Percentiles rank a stretch among this genome's conserved stretches.
These are phyloP conservation scores for Phoenix dactylifera DNA, from an alignment of 176 grass and related monocot species.

Conservation along the genomic window DNA sequence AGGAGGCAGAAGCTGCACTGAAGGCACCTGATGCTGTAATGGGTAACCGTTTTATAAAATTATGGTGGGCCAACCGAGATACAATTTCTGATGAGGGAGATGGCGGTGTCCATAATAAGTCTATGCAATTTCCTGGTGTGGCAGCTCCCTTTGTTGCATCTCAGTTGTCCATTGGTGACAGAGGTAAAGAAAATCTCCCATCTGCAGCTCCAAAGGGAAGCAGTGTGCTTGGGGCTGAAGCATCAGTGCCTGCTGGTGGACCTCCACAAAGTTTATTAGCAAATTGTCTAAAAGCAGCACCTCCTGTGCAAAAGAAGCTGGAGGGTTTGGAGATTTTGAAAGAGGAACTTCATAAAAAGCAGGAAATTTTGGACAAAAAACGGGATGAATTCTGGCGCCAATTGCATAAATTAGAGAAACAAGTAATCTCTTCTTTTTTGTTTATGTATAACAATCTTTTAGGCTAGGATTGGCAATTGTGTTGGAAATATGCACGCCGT, in stretches of 20 bases:
- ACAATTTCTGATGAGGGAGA: constrained; percentile 48
- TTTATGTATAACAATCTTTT: background rate
- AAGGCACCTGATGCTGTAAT: constrained; percentile 92
- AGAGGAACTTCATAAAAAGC: constrained; percentile 92
- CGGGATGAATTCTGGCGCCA: constrained; percentile 77
- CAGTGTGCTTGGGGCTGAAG: constrained; percentile 39
- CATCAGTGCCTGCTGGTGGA: constrained; percentile 22
- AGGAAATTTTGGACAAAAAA: constrained; percentile 83
- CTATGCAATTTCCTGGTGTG: constrained; percentile 12
- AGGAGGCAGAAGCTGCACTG: constrained; percentile 92
- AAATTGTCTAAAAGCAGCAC: constrained; percentile 33
- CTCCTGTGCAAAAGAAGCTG: constrained; percentile 49
- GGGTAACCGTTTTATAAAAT: constrained; percentile 95
- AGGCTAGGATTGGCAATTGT: background rate
- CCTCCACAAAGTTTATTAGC: constrained; percentile 29
- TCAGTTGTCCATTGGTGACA: constrained; percentile 29
- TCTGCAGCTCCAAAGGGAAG: constrained; percentile 38
- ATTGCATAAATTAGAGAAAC: constrained; percentile 74
- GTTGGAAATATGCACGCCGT: background rate
- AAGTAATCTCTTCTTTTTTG: constrained; percentile 40
- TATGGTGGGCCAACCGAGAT: constrained; percentile 98
- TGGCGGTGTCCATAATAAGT: constrained; percentile 18
- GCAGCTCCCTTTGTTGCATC: constrained; percentile 13
- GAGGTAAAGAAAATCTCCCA: constrained; percentile 45
- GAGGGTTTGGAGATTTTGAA: constrained; percentile 62